Conservation (phyloP, 352 stramenopile genomes). For the Pythium insidiosum region DNA sequence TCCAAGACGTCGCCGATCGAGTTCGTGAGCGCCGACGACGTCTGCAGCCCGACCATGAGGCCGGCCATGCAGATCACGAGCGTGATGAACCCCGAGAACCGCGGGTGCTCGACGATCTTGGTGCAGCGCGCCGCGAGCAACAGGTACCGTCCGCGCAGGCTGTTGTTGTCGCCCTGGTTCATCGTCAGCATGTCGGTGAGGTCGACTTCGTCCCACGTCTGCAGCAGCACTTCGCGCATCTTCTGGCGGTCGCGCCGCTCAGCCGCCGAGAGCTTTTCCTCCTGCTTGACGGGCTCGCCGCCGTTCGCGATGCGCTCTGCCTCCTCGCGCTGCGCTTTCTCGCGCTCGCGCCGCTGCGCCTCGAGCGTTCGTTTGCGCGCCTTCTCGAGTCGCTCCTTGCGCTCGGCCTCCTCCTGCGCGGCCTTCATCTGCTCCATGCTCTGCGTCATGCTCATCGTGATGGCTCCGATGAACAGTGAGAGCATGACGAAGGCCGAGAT, state of each 20-base stretch:
- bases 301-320: slow-evolving; percentile 3
- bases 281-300: not conserved
- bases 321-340: slow-evolving; percentile 24
- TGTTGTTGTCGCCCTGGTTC: slow-evolving; percentile 34
- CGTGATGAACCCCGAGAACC: slow-evolving; percentile 69
- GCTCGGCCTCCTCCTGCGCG: slow-evolving; percentile 54
- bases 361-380: slow-evolving; percentile 43
- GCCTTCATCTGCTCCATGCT: slow-evolving; percentile 86
- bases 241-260: slow-evolving; percentile 59
- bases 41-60: slow-evolving; percentile 74
- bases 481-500: slow-evolving; percentile 87
- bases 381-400: slow-evolving; percentile 51
- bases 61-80: slow-evolving; percentile 67
- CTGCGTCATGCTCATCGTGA: slow-evolving; percentile 88
- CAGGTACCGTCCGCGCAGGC: slow-evolving; percentile 44
- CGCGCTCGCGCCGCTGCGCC: slow-evolving; percentile 31
- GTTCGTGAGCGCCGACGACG: slow-evolving; percentile 36
- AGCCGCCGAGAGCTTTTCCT: slow-evolving; percentile 37
- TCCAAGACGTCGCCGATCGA: slow-evolving; percentile 36
- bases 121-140: slow-evolving; percentile 23
- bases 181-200: slow-evolving; percentile 51
- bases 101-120: slow-evolving; percentile 48
- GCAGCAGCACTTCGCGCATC: slow-evolving; percentile 65
- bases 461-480: slow-evolving; percentile 85
- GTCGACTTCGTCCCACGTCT: slow-evolving; percentile 72